A percentile compares a stretch with the other conserved stretches of the same genome.
Conservation (phyloP, 1,139 yeast genomes). For the Suhomyces taliae region DNA sequence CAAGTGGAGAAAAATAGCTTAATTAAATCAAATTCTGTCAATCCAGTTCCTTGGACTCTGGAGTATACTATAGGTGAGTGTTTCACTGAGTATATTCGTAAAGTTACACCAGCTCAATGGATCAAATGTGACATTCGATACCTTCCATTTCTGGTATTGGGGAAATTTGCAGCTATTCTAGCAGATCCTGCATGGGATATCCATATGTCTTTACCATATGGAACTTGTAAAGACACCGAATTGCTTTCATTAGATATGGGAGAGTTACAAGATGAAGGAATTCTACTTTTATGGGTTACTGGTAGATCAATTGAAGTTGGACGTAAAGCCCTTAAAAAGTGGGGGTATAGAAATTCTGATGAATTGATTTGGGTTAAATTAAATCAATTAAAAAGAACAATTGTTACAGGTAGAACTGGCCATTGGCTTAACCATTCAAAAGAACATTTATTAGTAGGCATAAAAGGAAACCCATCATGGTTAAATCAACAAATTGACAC, state of each 20-base stretch:
- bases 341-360: slow-evolving; percentile 82
- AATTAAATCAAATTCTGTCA: neutral
- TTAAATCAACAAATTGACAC: slow-evolving; percentile 62
- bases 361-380: slow-evolving; percentile 91
- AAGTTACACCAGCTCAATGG: slow-evolving; percentile 69
- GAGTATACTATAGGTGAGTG: slow-evolving; percentile 63
- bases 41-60: slow-evolving; percentile 13
- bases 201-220: slow-evolving; percentile 78
- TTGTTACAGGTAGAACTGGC: slow-evolving; percentile 94
- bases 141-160: slow-evolving; percentile 66
- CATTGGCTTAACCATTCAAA: slow-evolving; percentile 97
- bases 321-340: slow-evolving; percentile 65
- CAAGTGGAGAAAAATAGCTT: neutral
- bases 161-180: slow-evolving; percentile 82
- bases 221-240: slow-evolving; percentile 74
- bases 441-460: slow-evolving; percentile 83
- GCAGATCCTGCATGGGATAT: slow-evolving; percentile 94
- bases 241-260: slow-evolving; percentile 64
- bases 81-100: slow-evolving; percentile 33
- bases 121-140: slow-evolving; percentile 78
- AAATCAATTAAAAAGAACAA: slow-evolving; percentile 82
- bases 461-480: slow-evolving; percentile 83
- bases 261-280: slow-evolving; percentile 76
- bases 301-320: slow-evolving; percentile 92
- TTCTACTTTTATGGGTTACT: slow-evolving; percentile 87